Evolutionary conservation across 257 asterid genomes (phyloP).

Genomic region (Phtheirospermum japonicum): DNA sequence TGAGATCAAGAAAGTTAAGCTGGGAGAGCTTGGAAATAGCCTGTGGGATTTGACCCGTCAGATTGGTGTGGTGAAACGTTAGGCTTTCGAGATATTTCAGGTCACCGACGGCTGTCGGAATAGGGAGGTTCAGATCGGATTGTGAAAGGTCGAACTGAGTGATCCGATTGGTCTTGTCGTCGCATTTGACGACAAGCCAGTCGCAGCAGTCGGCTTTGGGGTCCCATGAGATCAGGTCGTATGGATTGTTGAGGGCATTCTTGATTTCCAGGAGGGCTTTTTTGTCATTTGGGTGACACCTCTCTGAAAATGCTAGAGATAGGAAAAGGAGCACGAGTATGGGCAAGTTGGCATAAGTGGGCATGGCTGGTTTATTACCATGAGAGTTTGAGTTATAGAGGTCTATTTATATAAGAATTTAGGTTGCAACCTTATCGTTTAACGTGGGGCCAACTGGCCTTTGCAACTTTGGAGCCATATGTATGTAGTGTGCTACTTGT

Average conservation of each 20-base stretch:
- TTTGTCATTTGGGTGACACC: constrained; percentile 61
- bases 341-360: neutral
- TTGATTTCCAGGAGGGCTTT: constrained; percentile 51
- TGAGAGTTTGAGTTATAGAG: no score
- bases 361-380: constrained; percentile 7
- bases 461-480: no score
- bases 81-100: constrained; percentile 34
- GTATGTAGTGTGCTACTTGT: no score
- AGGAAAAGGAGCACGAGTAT: constrained; percentile 8
- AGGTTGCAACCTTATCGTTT: no score
- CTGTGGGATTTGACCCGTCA: constrained; percentile 38
- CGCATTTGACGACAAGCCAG: constrained; percentile 46
- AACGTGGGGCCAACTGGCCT: no score
- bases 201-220: constrained; percentile 55
- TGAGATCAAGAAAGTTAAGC: constrained; percentile 32
- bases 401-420: no score
- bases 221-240: constrained; percentile 49
- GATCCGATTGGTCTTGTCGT: constrained; percentile 44
- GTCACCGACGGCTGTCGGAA: constrained; percentile 49
- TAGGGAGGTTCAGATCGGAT: constrained; percentile 44
- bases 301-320: constrained; percentile 25
- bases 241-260: constrained; percentile 46
- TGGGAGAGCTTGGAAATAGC: constrained; percentile 32
- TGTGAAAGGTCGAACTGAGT: constrained; percentile 27
- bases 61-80: constrained; percentile 24